Percentiles rank a stretch among this genome's conserved stretches.
Evolutionary conservation across 345 rosid genomes (phyloP).

Genomic region (Salix udensis): DNA sequence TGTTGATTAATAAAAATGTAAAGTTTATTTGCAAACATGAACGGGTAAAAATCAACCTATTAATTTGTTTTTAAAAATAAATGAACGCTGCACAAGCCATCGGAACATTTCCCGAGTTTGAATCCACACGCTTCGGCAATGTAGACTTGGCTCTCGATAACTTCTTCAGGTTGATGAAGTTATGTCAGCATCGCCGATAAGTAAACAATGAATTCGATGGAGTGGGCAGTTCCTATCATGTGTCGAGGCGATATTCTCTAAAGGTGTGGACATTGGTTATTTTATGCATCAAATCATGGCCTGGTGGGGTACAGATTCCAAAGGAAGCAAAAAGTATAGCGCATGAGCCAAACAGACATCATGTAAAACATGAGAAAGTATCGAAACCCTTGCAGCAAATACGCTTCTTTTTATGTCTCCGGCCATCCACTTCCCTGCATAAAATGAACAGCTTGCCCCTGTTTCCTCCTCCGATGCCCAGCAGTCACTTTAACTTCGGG

Average conservation of each 20-base stretch:
- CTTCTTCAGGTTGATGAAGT: not conserved
- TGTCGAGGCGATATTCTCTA: not conserved
- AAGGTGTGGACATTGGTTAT: not conserved
- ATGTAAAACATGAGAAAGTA: constrained; percentile 29
- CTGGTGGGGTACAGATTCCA: constrained; percentile 29
- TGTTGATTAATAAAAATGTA: not conserved
- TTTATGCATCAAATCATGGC: not conserved
- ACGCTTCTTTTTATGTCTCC: constrained; percentile 25
- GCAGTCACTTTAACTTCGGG: not conserved
- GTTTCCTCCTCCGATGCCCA: not conserved
- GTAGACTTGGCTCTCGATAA: not conserved
- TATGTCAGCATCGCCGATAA: not conserved
- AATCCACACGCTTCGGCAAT: not conserved
- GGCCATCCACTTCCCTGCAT: constrained; percentile 5
- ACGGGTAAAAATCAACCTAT: not conserved
- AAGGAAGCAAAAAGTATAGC: constrained; percentile 23
- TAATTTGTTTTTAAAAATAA: not conserved
- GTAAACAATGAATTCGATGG: not conserved
- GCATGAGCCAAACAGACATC: constrained; percentile 31
- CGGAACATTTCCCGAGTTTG: not conserved
- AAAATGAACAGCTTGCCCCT: not conserved
- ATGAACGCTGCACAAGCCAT: not conserved
- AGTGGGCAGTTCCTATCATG: not conserved
- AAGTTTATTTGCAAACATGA: not conserved
- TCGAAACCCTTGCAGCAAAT: not conserved